A percentile compares a stretch with the other conserved stretches of the same genome.
phyloP scores from a whole-genome alignment of 2,329 filamentous ascomycete genomes.

The Alternaria viburni region DNA sequence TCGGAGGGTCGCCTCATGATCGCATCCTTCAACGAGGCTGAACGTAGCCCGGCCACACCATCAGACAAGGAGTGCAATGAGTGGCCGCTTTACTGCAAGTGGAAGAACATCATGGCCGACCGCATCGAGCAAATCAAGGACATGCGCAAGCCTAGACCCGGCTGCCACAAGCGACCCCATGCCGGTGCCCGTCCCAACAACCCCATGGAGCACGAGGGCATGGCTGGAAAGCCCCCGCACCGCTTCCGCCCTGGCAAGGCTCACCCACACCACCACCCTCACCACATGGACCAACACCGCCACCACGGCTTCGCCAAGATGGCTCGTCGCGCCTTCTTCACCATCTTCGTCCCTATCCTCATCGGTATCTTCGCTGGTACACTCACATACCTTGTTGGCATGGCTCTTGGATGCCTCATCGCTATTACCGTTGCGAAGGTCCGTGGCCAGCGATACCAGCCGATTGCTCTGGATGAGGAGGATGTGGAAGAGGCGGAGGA shows the following conservation, averaged over 20 bases:
- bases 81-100: conserved; percentile 51
- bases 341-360: conserved; percentile 71
- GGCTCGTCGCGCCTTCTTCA: conserved; percentile 61
- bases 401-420: conserved; percentile 68
- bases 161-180: conserved; percentile 42
- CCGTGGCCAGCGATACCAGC: conserved; percentile 52
- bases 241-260: conserved; percentile 38
- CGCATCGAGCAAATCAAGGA: conserved; percentile 45
- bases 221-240: conserved; percentile 43
- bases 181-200: conserved; percentile 22
- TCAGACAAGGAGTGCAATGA: conserved; percentile 43
- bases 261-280: conserved; percentile 30
- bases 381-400: conserved; percentile 69
- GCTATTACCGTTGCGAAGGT: conserved; percentile 65
- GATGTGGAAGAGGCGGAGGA: conserved; percentile 35
- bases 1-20: conserved; percentile 47
- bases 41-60: conserved; percentile 25
- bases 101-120: conserved; percentile 48
- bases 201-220: conserved; percentile 39
- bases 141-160: conserved; percentile 39
- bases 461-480: conserved; percentile 42
- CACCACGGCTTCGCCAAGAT: conserved; percentile 40
- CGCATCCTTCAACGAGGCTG: conserved; percentile 41
- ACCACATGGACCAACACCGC: conserved; percentile 27
- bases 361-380: conserved; percentile 74